Evolutionary conservation across 2,329 filamentous ascomycete species (phyloP), one percentile per base, ranked within the genome.

Genomic region (Stachybotrys elegans): DNA sequence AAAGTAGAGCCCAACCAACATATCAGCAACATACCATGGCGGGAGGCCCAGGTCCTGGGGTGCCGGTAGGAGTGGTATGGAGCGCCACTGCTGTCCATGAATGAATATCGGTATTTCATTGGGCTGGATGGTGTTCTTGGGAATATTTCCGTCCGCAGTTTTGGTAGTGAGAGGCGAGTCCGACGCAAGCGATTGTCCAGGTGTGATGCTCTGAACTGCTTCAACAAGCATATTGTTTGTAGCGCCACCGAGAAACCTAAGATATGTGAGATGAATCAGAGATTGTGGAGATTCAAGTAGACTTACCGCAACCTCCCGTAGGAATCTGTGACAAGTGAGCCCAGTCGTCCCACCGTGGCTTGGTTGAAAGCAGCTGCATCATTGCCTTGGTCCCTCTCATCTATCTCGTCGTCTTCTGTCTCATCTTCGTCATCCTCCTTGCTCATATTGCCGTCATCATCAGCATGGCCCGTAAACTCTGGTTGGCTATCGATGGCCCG

Each of bases 161-260:
- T 27, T 13, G 16, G 17, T 17, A 4, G 22, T 23, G 12, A 25
- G 23, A 14, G 54, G 53, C 11, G 52, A 47, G 6, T 32, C 17
- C 14, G 40, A 29, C 3, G 31, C 31, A 7, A 32, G 21, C 6
- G 42, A 43, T 36, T 44, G 34, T 19, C 40, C n/a, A 19, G 44
- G 43, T 5, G 46, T 36, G 3, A 57, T 42, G n/a, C 52, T 54
- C 14, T 55, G 48, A 7, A 54, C 52, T 3, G 58, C 57, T 42
- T 60, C 56, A 8, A 60, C 51, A 16, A 59, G 50, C 36, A 60
- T 53, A 20, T 51, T 54, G 25, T 55, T 58, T 14, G 51, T 50
- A 1, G 56, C 52, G 2, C 58, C 58, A 23, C 47, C 47, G 6
- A 48, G 23, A 16, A 46, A 58, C n/a, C 56, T 53, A 40, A n/a